phyloP scores from a whole-genome alignment of 2,329 filamentous ascomycete genomes.

The Colletotrichum sp. region DNA sequence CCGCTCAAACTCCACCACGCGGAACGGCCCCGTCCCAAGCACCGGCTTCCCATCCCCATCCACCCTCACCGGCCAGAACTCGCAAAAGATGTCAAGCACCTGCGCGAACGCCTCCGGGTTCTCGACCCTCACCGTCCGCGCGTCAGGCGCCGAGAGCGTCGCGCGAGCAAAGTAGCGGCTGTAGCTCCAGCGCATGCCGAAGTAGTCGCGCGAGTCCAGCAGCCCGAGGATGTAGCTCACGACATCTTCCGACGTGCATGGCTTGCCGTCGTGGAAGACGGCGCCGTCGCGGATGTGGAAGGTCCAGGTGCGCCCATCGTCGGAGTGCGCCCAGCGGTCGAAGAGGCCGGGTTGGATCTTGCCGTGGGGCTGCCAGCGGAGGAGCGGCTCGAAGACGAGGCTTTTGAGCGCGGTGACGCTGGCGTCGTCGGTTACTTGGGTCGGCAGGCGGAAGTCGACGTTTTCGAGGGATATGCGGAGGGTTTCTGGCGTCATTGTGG shows the following conservation, averaged over 20 bases:
- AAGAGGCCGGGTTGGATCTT: not conserved
- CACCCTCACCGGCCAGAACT: not conserved
- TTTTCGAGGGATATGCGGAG: slow-evolving; percentile 1
- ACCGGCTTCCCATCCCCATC: not conserved
- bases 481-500: slow-evolving; percentile 1
- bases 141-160: not conserved
- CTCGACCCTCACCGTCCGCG: not conserved
- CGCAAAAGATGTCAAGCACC: not conserved
- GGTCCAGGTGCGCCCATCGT: not conserved
- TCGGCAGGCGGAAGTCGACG: slow-evolving; percentile 10
- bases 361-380: not conserved
- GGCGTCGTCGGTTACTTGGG: slow-evolving; percentile 5
- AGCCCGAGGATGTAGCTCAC: not conserved
- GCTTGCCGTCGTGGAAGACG: not conserved
- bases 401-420: slow-evolving; percentile 8
- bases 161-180: not conserved
- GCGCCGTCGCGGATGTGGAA: slow-evolving; percentile 5
- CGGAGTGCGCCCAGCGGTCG: not conserved
- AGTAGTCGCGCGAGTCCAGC: slow-evolving; percentile 9
- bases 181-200: slow-evolving; percentile 14
- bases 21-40: not conserved
- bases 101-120: not conserved
- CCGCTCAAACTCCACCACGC: not conserved
- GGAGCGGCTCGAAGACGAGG: slow-evolving; percentile 8
- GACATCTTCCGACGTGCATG: not conserved